phyloP scores from a whole-genome alignment of 1,284 basidiomycete species.

The Phylloboletellus chloephorus region DNA sequence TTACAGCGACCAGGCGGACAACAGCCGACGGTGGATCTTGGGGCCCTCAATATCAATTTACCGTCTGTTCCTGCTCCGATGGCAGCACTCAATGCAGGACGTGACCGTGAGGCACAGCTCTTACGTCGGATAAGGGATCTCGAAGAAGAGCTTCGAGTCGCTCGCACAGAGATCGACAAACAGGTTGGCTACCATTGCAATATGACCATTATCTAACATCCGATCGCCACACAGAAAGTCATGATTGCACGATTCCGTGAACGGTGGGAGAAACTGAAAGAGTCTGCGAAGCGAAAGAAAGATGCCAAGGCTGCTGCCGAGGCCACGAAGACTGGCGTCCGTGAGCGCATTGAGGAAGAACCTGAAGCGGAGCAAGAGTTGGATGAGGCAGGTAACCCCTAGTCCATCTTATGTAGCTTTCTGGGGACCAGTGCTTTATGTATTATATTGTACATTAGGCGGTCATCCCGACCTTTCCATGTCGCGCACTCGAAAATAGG shows the following conservation, averaged over 20 bases:
- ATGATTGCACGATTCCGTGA: slow-evolving; percentile 82
- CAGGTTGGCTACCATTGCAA: slow-evolving; percentile 47
- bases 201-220: slow-evolving; percentile 13
- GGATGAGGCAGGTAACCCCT: slow-evolving; percentile 26
- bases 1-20: slow-evolving; percentile 42
- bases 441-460: slow-evolving; percentile 15
- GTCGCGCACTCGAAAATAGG: background rate
- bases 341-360: slow-evolving; percentile 70
- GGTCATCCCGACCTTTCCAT: slow-evolving; percentile 9
- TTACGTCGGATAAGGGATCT: slow-evolving; percentile 50
- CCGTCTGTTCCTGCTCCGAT: slow-evolving; percentile 45
- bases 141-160: slow-evolving; percentile 67
- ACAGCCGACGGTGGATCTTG: slow-evolving; percentile 42
- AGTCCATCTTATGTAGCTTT: background rate
- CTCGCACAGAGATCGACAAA: slow-evolving; percentile 75
- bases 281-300: slow-evolving; percentile 80
- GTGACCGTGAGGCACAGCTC: slow-evolving; percentile 63
- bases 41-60: slow-evolving; percentile 50
- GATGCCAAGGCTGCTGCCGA: slow-evolving; percentile 68
- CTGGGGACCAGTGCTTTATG: slow-evolving; percentile 4
- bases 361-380: slow-evolving; percentile 63
- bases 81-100: slow-evolving; percentile 43
- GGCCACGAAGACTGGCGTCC: slow-evolving; percentile 41
- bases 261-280: slow-evolving; percentile 84
- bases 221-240: slow-evolving; percentile 52